Conservation (phyloP, 768 basidiomycete species). For the Amanita pseudoporphyria region DNA sequence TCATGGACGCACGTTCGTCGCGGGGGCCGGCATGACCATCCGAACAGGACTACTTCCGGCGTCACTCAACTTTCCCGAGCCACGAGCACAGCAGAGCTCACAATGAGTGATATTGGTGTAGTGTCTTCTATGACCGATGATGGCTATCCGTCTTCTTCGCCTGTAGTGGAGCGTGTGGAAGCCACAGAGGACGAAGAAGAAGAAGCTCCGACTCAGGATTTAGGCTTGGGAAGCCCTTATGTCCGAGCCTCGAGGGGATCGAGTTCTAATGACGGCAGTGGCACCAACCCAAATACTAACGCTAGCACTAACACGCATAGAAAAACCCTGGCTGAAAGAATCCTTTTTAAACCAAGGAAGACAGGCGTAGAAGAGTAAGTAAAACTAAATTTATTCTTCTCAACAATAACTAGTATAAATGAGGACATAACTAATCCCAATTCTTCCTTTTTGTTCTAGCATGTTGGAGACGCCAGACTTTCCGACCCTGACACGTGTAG, state of each 20-base stretch:
- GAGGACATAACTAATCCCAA: no score
- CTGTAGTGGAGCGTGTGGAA: conserved; percentile 23
- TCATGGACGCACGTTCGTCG: conserved; percentile 69
- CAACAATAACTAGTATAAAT: not conserved
- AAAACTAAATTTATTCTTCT: not conserved
- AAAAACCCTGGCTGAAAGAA: conserved; percentile 48
- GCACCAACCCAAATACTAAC: not conserved
- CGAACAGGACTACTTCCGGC: conserved; percentile 4
- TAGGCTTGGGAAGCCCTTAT: conserved; percentile 16
- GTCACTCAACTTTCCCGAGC: conserved; percentile 10
- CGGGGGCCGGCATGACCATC: conserved; percentile 16
- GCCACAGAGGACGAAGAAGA: conserved; percentile 17
- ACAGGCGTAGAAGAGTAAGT: conserved; percentile 58
- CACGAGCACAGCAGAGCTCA: conserved; percentile 26
- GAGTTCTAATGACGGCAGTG: not conserved
- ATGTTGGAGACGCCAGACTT: conserved; percentile 55
- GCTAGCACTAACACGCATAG: conserved; percentile 15
- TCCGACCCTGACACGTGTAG: conserved; percentile 49
- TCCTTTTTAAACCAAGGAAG: conserved; percentile 54
- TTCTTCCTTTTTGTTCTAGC: conserved; percentile 23
- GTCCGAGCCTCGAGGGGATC: conserved; percentile 14
- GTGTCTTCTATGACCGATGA: conserved; percentile 33
- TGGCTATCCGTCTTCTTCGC: conserved; percentile 24
- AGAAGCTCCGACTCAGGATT: conserved; percentile 16
- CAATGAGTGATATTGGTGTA: conserved; percentile 39